Evolutionary conservation across 441 rosid species (phyloP).

Genomic region (Breynia disticha): DNA sequence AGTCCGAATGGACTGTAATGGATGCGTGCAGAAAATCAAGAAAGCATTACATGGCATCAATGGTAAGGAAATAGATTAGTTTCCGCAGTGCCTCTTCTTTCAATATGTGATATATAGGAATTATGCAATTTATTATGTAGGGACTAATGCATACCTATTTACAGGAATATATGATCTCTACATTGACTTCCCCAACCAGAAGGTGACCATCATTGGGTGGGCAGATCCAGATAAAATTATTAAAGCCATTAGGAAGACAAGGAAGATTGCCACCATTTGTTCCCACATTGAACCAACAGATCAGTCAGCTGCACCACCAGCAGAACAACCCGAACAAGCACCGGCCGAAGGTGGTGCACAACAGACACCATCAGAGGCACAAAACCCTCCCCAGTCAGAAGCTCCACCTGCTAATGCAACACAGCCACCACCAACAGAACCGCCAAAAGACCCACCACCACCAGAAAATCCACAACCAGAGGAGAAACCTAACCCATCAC

Average conservation of each 20-base stretch:
- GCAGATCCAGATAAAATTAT: conserved; percentile 60
- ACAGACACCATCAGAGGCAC: conserved; percentile 25
- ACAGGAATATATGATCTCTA: conserved; percentile 54
- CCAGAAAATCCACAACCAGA: conserved; percentile 28
- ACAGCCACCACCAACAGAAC: conserved; percentile 23
- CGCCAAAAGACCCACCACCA: conserved; percentile 27
- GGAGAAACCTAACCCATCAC: conserved; percentile 23
- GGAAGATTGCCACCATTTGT: conserved; percentile 54
- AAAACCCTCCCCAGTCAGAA: conserved; percentile 30
- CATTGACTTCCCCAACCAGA: conserved; percentile 54
- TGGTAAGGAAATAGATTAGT: conserved; percentile 26
- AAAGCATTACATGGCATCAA: conserved; percentile 51
- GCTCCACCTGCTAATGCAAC: conserved; percentile 31
- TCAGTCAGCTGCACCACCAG: conserved; percentile 28
- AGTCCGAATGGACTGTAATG: conserved; percentile 77
- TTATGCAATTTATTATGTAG: neutral
- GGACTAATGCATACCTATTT: conserved; percentile 2
- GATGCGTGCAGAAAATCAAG: conserved; percentile 74
- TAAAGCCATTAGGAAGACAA: conserved; percentile 54
- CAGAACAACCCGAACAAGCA: conserved; percentile 23
- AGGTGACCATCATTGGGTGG: conserved; percentile 58
- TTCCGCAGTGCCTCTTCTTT: neutral
- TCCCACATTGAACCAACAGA: conserved; percentile 35
- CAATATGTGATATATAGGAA: neutral
- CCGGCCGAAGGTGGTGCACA: conserved; percentile 22